Base-by-base conservation (phyloP, 2,329 filamentous ascomycete species). In the Hymenoscyphus repandus region DNA sequence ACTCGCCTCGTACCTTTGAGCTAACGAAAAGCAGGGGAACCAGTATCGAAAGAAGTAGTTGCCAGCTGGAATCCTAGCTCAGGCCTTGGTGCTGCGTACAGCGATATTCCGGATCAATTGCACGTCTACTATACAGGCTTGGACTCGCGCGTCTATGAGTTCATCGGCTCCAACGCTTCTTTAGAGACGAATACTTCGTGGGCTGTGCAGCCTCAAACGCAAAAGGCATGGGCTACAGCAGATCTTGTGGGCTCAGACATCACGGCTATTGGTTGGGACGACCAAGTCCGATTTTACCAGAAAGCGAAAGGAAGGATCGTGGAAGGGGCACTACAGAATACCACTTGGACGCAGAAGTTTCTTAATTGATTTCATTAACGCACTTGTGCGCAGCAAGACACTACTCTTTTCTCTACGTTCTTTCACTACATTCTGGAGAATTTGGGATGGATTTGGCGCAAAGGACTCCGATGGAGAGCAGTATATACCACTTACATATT, bases 51-150 rank as follows among this genome's bases (percentile, higher is more conserved):
- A 2, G 44, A 38, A 10, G 45, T 46, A 6, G 37, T 58, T 18
- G 20, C 33, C 6, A 38, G 37, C 4, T 61, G 54, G 56, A 58
- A 58, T 38, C 56, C 57, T 2, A 32, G 47, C 17, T 57, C 59
- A 10, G 56, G 59, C 11, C 50, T 61, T 4, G 53, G 51, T 3
- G 55, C 56, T 6, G 49, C 54, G 6, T 58, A 60, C 43, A 51
- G 45, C 2, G 30, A 38, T 1, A 17, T 10, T 3, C 48, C 47
- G 41, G 54, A 61, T 27, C 53, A 59, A 46, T 42, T 60, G 1
- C 59, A 58, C 37, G 51, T 61, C 17, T 61, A 56, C 50, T 61
- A 58, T 34, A 60, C 57, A 2, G 59, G 59, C 2, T 44, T 55
- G 6, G 59, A 61, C 36, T 20, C 31, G 17, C 45, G 54, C 3